Evolutionary conservation across 495 filamentous ascomycete genomes (phyloP).

Genomic region (Hypomontagnella monticulosa): DNA sequence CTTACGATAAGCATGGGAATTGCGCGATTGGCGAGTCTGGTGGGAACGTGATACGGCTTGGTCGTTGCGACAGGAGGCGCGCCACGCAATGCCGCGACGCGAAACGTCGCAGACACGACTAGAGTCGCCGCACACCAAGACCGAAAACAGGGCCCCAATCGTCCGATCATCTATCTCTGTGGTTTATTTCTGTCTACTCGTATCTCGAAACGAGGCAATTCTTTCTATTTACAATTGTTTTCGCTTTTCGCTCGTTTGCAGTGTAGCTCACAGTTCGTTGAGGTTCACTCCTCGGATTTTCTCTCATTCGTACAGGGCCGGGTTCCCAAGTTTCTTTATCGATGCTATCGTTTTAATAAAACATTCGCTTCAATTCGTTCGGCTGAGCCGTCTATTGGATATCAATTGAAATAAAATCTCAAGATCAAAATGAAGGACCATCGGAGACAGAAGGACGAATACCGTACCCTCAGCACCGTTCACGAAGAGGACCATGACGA

Average conservation of each 20-base stretch:
- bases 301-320: constrained; percentile 18
- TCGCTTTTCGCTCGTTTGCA: constrained; percentile 1
- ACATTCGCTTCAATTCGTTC: background rate
- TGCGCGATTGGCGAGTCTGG: constrained; percentile 10
- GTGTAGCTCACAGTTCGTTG: constrained; percentile 7
- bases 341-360: constrained; percentile 8
- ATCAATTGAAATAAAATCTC: background rate
- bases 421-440: constrained; percentile 26
- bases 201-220: background rate
- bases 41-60: constrained; percentile 12
- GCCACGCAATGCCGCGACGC: constrained; percentile 23
- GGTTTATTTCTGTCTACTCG: background rate
- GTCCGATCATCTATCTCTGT: constrained; percentile 8
- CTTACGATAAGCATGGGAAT: constrained; percentile 19
- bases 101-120: constrained; percentile 31
- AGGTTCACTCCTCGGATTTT: constrained; percentile 7
- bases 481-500: constrained; percentile 41
- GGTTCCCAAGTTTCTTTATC: constrained; percentile 18
- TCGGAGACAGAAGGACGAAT: constrained; percentile 21
- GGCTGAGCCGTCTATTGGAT: constrained; percentile 7
- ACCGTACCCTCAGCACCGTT: constrained; percentile 25
- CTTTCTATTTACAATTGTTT: constrained; percentile 2
- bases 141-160: background rate
- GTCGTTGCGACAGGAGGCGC: constrained; percentile 4
- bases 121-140: constrained; percentile 8